Evolutionary conservation across 495 filamentous ascomycete species (phyloP).

Genomic region (Annulohypoxylon nitens): DNA sequence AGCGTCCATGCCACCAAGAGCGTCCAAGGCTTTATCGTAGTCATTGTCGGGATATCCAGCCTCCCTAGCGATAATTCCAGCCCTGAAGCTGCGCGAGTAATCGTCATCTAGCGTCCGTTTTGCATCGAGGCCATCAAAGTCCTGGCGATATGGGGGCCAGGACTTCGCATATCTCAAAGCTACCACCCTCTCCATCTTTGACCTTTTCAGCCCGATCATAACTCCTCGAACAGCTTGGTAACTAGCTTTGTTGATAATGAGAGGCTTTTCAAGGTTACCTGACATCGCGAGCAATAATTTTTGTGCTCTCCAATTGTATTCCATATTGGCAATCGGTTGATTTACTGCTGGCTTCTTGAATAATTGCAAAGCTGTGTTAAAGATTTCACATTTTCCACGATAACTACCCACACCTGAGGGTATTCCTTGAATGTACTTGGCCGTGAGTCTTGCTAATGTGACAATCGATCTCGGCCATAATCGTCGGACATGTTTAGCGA

Average conservation of each 20-base stretch:
- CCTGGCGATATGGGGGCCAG: slow-evolving; percentile 62
- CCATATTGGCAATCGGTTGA: slow-evolving; percentile 50
- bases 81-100: slow-evolving; percentile 56
- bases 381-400: slow-evolving; percentile 46
- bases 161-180: slow-evolving; percentile 55
- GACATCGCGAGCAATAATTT: slow-evolving; percentile 56
- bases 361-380: slow-evolving; percentile 53
- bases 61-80: slow-evolving; percentile 55
- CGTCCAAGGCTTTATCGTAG: slow-evolving; percentile 54
- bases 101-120: slow-evolving; percentile 56
- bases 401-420: slow-evolving; percentile 33
- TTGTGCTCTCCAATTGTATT: slow-evolving; percentile 63
- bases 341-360: slow-evolving; percentile 49
- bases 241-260: slow-evolving; percentile 54
- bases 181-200: slow-evolving; percentile 52
- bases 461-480: slow-evolving; percentile 54
- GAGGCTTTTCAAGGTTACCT: slow-evolving; percentile 49
- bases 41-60: slow-evolving; percentile 55
- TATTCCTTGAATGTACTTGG: slow-evolving; percentile 53
- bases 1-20: slow-evolving; percentile 55
- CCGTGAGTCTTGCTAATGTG: slow-evolving; percentile 52
- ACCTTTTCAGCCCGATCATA: slow-evolving; percentile 56
- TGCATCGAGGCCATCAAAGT: slow-evolving; percentile 61
- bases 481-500: slow-evolving; percentile 50
- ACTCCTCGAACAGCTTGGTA: slow-evolving; percentile 58